These are phyloP conservation scores for Torulaspora globosa DNA, from an alignment of 1,139 yeast species.

Conservation along the genomic window DNA sequence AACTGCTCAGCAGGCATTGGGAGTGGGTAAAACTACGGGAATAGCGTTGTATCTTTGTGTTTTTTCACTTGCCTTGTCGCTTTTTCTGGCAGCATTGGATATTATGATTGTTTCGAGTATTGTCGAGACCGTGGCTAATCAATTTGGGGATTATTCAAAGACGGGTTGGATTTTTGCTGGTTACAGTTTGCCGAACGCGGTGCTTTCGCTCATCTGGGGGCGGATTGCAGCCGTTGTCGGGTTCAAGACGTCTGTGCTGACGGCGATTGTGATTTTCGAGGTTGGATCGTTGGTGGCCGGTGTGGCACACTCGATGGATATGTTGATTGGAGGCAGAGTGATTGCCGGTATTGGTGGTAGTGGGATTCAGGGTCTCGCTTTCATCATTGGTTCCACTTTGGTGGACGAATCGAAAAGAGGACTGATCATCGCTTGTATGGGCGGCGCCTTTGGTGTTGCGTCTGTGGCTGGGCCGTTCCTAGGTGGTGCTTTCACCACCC, in stretches of 20 bases:
- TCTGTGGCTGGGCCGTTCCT: constrained; percentile 62
- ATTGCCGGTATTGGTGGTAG: constrained; percentile 74
- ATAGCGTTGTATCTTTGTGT: constrained; percentile 36
- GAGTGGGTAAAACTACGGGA: constrained; percentile 8
- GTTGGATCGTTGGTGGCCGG: constrained; percentile 62
- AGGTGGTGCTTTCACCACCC: constrained; percentile 62
- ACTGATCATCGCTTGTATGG: constrained; percentile 47
- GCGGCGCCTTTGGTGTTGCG: constrained; percentile 53
- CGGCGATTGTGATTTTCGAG: constrained; percentile 54
- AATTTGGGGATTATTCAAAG: constrained; percentile 52
- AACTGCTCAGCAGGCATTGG: not conserved
- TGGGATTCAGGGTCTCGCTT: constrained; percentile 57
- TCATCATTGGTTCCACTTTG: constrained; percentile 56
- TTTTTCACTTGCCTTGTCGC: constrained; percentile 45
- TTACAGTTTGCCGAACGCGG: constrained; percentile 56
- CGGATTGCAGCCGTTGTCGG: constrained; percentile 59
- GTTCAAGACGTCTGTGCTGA: constrained; percentile 49
- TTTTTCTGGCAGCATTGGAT: constrained; percentile 62
- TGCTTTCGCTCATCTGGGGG: constrained; percentile 59
- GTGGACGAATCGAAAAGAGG: constrained; percentile 60
- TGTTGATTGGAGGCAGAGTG: constrained; percentile 66
- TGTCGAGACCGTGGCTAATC: constrained; percentile 50
- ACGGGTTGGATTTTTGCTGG: constrained; percentile 62
- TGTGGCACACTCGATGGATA: constrained; percentile 51
- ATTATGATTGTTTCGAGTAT: constrained; percentile 63